Base-by-base conservation (phyloP, 164 flowering plant species). In the Malania oleifera region DNA sequence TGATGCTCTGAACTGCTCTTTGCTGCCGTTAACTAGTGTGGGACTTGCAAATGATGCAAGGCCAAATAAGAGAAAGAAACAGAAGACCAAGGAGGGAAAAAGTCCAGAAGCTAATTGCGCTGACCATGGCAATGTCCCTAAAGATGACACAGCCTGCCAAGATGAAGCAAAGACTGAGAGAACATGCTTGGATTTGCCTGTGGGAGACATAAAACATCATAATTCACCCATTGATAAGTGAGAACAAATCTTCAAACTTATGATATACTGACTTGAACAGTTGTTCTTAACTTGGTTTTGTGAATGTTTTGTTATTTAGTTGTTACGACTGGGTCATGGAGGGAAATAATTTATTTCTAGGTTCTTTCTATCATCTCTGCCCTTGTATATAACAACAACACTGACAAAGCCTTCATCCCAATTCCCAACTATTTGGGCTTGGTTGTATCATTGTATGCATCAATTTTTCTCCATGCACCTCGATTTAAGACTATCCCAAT, bases 61-160 rank as follows among this genome's bases (percentile, higher is more conserved):
- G 58, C 59, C 60, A 54, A 65, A 52, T 67, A 70, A 58, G 59
- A 65, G 49, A 52, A 56, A 41, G 51, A 65, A 53, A 57, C 52
- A 52, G 11, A 24, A 13, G 7, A 1, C 29, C 22, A 39, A 10
- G 43, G 34, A 34, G 24, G 34, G 15, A 47, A 48, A 29, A 3
- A 9, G 19, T 27, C 12, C 15, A 14, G 62, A 55, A 52, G 56
- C 26, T 39, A 56, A 29, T 29, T 20, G 47, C 17, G 20, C 14
- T 29, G 1, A 19, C 56, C 23, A 38, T 27, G 41, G 8, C 25
- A 39, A 9, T 39, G 41, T 35, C 40, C 40, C 45, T 23, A 50
- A 52, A 54, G 62, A 59, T 57, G 64, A 59, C n/a, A 24, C 59
- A 15, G 53, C 15, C 31, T 35, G 17, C 23, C 40, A 35, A 35